These are phyloP conservation scores for Cicer chorassanicum DNA, from an alignment of 306 rosid genomes.

Conservation along the genomic window DNA sequence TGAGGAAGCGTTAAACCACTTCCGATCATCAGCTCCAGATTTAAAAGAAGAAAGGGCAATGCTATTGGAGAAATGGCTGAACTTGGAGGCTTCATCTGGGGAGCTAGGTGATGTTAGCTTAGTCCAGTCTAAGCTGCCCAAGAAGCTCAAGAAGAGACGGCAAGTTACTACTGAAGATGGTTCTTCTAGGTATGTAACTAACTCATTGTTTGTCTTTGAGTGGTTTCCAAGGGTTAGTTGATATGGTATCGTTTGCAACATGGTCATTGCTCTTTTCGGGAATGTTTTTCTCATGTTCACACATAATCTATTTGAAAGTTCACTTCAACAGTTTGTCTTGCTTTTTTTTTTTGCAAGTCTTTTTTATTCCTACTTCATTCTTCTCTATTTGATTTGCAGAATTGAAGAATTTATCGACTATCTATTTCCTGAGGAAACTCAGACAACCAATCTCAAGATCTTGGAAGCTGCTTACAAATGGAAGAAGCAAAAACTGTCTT, in stretches of 20 bases:
- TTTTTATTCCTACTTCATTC: slow-evolving; percentile 6
- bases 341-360: not conserved
- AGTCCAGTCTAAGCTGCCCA: slow-evolving; percentile 84
- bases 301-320: not conserved
- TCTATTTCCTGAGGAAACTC: slow-evolving; percentile 81
- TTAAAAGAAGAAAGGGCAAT: slow-evolving; percentile 83
- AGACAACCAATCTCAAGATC: slow-evolving; percentile 83
- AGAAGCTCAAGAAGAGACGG: slow-evolving; percentile 89
- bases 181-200: slow-evolving; percentile 73
- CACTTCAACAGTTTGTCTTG: not conserved
- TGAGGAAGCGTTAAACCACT: slow-evolving; percentile 76
- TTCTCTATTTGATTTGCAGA: slow-evolving; percentile 57
- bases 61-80: slow-evolving; percentile 86
- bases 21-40: slow-evolving; percentile 75
- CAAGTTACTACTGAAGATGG: slow-evolving; percentile 73
- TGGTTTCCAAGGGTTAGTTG: slow-evolving; percentile 5
- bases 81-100: slow-evolving; percentile 67
- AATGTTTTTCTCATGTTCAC: not conserved
- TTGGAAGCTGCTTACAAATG: slow-evolving; percentile 93
- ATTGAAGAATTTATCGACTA: slow-evolving; percentile 81
- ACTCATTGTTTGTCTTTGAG: not conserved
- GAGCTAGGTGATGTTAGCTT: slow-evolving; percentile 72
- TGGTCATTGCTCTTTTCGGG: not conserved
- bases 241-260: not conserved
- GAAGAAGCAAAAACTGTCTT: slow-evolving; percentile 78